Base-by-base conservation (phyloP, 2,329 filamentous ascomycete species). In the Pseudopyrenochaeta lycopersici region DNA sequence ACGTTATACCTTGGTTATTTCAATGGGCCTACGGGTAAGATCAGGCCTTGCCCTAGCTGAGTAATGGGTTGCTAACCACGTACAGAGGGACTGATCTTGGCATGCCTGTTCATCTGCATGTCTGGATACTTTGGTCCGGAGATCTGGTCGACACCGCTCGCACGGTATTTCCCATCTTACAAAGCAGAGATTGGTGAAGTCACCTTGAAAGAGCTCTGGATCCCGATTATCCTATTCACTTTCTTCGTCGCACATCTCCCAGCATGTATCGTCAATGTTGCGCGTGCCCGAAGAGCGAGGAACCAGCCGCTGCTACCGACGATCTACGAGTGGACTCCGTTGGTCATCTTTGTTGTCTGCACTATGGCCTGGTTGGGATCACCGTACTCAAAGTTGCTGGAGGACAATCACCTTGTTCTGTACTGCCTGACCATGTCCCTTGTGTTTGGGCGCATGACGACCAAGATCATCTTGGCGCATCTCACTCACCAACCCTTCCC, bases 381-480 rank as follows among this genome's bases (percentile, higher is more conserved):
- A 14, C 93, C 94, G 0, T 86, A 96, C 80, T 96, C 93, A 54
- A 88, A 85, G 10, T 79, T 99, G 32, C 84, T 96, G 71, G 78
- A 80, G 31, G 88, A 96, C 55, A 97, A 98, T 78, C 90, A 95
- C 70, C 85, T 99, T 1, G 88, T 96, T 10, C 85, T 98, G 41
- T 96, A 97, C 77, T 97, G 93, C 80, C 78, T 96, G 55, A 96
- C 91, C 54, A 90, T 98, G 83, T 90, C 91, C n/a, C 93, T 98
- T 68, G 95, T 97, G 54, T 98, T 99, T 76, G 95, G 95, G 31
- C 90, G 95, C 64, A 92, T 99, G 89, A 98, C 95, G 0, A 99
- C 95, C 33, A 99, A 98, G 82, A 98, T 98, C 77, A 99, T 99
- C 72, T 87, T 99, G 15, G 94, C 95, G 2, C 95, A 99, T 76